Conservation (phyloP, 2,329 filamentous ascomycete genomes). For the Aspergillus phoenicis region DNA sequence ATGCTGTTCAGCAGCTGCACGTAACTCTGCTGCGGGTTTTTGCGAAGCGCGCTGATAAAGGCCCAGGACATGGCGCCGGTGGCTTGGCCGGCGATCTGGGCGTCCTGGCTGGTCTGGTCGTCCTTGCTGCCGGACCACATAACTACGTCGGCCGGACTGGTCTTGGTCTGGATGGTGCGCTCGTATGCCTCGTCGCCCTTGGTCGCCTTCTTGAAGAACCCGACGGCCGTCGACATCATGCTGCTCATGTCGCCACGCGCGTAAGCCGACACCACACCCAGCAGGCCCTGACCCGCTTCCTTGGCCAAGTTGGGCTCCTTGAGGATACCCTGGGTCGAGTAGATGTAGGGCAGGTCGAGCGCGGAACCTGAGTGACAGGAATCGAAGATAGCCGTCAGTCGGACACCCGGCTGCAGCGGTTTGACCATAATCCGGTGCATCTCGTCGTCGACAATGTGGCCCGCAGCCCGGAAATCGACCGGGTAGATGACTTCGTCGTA, state of each 20-base stretch:
- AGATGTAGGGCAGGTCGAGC: conserved; percentile 68
- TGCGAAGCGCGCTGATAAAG: conserved; percentile 87
- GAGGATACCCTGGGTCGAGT: conserved; percentile 68
- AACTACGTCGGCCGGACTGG: conserved; percentile 90
- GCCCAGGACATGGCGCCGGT: conserved; percentile 99
- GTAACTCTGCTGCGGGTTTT: conserved; percentile 94
- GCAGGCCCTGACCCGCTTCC: conserved; percentile 65
- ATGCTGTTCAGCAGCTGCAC: conserved; percentile 94
- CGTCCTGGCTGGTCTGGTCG: conserved; percentile 90
- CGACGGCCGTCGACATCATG: conserved; percentile 77
- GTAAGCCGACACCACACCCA: conserved; percentile 73
- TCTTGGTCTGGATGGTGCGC: conserved; percentile 83
- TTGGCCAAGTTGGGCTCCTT: conserved; percentile 70
- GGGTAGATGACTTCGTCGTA: conserved; percentile 80
- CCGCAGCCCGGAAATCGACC: conserved; percentile 69
- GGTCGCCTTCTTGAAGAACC: conserved; percentile 84
- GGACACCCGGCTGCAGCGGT: conserved; percentile 77
- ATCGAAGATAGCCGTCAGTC: conserved; percentile 70
- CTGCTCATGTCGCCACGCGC: conserved; percentile 79
- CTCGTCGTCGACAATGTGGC: conserved; percentile 77
- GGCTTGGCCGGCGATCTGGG: conserved; percentile 81
- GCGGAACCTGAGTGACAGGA: conserved; percentile 69
- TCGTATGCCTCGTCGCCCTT: conserved; percentile 77
- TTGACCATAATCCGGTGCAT: conserved; percentile 77
- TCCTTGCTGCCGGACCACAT: conserved; percentile 99